Base-by-base conservation (phyloP, 805 yeast species). In the Teunomyces lycoperdinae region DNA sequence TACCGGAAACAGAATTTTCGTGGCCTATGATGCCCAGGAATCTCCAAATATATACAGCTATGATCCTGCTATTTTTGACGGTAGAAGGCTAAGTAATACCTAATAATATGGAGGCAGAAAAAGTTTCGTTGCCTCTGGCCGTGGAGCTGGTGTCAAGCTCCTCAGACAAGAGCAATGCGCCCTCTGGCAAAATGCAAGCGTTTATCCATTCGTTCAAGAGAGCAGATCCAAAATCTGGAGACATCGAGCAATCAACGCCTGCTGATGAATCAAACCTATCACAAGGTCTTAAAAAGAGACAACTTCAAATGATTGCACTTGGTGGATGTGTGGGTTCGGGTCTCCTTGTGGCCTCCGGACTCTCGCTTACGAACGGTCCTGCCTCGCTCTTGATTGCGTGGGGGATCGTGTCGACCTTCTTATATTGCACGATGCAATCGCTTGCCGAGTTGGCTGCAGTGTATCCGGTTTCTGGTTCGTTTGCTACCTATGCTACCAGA, bases 261-360 rank as follows among this genome's bases (percentile, higher is more conserved):
- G 48, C 48, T 2, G 50, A 56, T 7, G 42, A 45, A 32, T 43
- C 43, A 28, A 45, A 40, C 17, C 53, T 62, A 17, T 55, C 58
- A 36, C 60, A 61, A 36, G 58, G 60, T 13, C 60, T 63, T 30
- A 65, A 64, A 35, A 61, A 64, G 44, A 49, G 70, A 44, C 72
- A 67, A 47, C 48, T 67, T 7, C 70, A 64, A 50, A 66, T 72
- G 66, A 72, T 72, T 43, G 68, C 75, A 4, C 57, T 72, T 27
- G 74, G 74, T 5, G 74, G 75, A 1, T 71, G 76, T 51, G 71
- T 72, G 14, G 77, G 77, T 0, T 58, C 68, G 27, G 77, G 77
- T 4, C 58, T 72, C 38, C 66, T 72, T 47, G 69, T 72, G 40
- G 77, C 70, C 1, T 61, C 68, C 1, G 76, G 76, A 0, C 51